Evolutionary conservation across 768 basidiomycete species (phyloP).

Genomic region (Suillus americanus): DNA sequence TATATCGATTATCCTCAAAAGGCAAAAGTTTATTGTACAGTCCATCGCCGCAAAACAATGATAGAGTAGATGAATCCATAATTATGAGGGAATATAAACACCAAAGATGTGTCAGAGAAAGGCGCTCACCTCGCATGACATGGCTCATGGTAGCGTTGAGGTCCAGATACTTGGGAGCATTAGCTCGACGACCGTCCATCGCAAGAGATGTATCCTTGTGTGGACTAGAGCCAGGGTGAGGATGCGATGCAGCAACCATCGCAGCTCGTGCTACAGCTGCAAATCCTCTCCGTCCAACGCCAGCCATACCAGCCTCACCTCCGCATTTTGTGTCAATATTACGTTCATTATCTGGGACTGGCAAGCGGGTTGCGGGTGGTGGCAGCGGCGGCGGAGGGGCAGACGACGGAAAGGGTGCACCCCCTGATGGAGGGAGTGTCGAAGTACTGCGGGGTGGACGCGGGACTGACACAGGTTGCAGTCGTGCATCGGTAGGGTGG

Average conservation of each 20-base stretch:
- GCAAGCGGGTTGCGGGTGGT: conserved; percentile 15
- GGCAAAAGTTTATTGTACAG: too few species aligned
- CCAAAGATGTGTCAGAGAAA: not conserved
- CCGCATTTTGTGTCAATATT: conserved; percentile 71
- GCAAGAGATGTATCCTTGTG: conserved; percentile 5
- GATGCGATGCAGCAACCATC: conserved; percentile 36
- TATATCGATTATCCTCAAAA: too few species aligned
- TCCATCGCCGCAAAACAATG: too few species aligned
- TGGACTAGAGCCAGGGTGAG: conserved; percentile 6
- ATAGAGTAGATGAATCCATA: not conserved
- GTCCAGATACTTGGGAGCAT: conserved; percentile 46
- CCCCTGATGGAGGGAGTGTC: conserved; percentile 13
- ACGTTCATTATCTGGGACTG: conserved; percentile 13
- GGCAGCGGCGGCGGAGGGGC: conserved; percentile 3
- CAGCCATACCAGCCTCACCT: conserved; percentile 86
- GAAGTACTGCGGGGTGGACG: conserved; percentile 12
- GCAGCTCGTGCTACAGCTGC: conserved; percentile 70
- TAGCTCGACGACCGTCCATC: conserved; percentile 26
- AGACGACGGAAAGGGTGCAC: conserved; percentile 18
- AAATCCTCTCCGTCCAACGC: conserved; percentile 84
- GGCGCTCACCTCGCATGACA: conserved; percentile 31
- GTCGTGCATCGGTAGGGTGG: conserved; percentile 1
- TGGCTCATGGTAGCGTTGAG: conserved; percentile 36
- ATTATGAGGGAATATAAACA: not conserved
- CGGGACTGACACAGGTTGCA: conserved; percentile 1